Percentiles rank a stretch among this genome's conserved stretches.
phyloP scores from a whole-genome alignment of 1,284 basidiomycete species.

The Phlebopus sp. region DNA sequence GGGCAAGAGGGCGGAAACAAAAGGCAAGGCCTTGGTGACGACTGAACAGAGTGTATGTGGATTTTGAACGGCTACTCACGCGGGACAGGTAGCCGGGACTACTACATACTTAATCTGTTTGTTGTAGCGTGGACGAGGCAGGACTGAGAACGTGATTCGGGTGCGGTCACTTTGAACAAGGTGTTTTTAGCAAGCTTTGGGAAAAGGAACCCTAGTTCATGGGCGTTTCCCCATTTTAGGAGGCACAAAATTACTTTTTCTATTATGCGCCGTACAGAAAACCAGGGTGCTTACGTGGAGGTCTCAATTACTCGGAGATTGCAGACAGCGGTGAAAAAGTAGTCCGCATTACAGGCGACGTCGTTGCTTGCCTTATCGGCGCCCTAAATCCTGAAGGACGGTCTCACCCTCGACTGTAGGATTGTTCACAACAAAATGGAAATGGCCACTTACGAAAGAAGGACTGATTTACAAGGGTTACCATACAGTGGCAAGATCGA shows the following conservation, averaged over 20 bases:
- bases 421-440: too few relatives aligned
- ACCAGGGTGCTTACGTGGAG: background rate
- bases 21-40: background rate
- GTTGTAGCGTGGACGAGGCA: background rate
- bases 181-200: background rate
- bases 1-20: background rate
- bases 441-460: too few relatives aligned
- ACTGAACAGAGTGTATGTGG: slow-evolving; percentile 10
- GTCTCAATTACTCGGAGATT: background rate
- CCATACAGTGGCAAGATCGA: too few relatives aligned
- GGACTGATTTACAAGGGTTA: too few relatives aligned
- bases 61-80: slow-evolving; percentile 17
- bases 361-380: background rate
- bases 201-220: background rate
- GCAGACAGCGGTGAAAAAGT: too few relatives aligned
- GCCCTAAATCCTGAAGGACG: background rate
- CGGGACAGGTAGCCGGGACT: background rate
- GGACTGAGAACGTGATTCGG: background rate
- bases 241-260: background rate
- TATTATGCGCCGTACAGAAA: background rate
- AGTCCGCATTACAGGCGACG: background rate
- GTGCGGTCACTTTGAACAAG: too few relatives aligned
- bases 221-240: background rate
- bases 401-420: background rate
- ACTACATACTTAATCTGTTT: background rate